phyloP scores from a whole-genome alignment of 2,329 filamentous ascomycete genomes.

The Aureobasidium sp. region DNA sequence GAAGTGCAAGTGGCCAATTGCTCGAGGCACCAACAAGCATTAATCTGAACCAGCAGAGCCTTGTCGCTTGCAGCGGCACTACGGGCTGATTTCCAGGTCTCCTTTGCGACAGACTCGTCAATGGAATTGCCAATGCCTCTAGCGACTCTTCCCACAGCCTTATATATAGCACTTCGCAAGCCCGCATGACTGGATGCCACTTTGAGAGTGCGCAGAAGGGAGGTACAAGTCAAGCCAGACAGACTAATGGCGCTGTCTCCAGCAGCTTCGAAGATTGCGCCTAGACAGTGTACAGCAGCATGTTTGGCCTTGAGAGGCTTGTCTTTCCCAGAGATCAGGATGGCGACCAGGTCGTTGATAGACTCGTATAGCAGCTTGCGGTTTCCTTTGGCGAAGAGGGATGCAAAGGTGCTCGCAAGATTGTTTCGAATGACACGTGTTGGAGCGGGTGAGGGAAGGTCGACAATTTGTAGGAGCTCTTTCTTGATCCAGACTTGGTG shows the following conservation, averaged over 20 bases:
- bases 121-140: conserved; percentile 66
- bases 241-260: conserved; percentile 87
- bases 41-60: conserved; percentile 68
- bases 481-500: conserved; percentile 91
- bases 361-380: conserved; percentile 89
- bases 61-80: conserved; percentile 72
- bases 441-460: conserved; percentile 68
- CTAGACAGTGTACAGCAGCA: conserved; percentile 78
- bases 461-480: conserved; percentile 88
- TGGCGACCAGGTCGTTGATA: conserved; percentile 73
- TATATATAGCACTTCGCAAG: conserved; percentile 69
- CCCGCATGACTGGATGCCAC: conserved; percentile 71
- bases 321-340: conserved; percentile 71
- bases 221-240: conserved; percentile 64
- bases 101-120: conserved; percentile 77
- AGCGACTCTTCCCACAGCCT: conserved; percentile 65
- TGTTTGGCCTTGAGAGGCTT: conserved; percentile 73
- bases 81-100: conserved; percentile 87
- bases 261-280: conserved; percentile 82
- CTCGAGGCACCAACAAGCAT: conserved; percentile 71
- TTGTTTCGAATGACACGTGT: conserved; percentile 87
- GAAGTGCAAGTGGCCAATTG: conserved; percentile 61
- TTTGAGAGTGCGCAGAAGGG: conserved; percentile 73
- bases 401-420: conserved; percentile 72
- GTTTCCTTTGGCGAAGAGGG: conserved; percentile 77